Conservation (phyloP, 108 stramenopile genomes). For the Chaetoceros tenuissimus region DNA sequence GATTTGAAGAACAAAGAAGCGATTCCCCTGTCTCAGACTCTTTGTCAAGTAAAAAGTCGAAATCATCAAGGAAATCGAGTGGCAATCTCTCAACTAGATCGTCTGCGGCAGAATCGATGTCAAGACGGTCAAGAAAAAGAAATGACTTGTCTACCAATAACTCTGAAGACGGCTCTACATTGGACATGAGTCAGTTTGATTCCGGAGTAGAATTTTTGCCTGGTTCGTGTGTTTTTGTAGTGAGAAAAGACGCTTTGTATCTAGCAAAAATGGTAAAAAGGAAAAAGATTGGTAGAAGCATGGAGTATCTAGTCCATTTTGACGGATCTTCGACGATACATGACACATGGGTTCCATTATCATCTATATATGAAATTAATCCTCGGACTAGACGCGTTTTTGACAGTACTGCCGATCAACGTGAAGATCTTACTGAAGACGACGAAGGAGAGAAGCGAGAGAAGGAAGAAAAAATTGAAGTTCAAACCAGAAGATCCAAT, state of each 20-base stretch:
- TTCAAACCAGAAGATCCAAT: no score
- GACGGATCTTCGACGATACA: conserved; percentile 27
- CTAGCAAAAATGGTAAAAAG: conserved; percentile 42
- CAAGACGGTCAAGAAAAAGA: neutral
- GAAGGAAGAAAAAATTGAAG: conserved; percentile 8
- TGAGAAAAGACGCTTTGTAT: conserved; percentile 23
- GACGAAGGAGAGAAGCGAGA: conserved; percentile 7
- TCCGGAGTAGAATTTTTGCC: conserved; percentile 35
- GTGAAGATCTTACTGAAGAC: conserved; percentile 8
- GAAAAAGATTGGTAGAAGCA: conserved; percentile 23
- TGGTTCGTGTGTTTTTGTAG: conserved; percentile 33
- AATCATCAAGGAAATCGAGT: neutral
- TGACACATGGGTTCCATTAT: conserved; percentile 37
- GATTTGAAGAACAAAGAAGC: conserved; percentile 28
- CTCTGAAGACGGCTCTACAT: conserved; percentile 6
- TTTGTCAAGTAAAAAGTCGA: conserved; percentile 1
- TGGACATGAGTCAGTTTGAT: conserved; percentile 17
- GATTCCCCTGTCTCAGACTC: conserved; percentile 1
- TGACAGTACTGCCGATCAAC: conserved; percentile 11
- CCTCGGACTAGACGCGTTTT: conserved; percentile 31
- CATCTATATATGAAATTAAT: conserved; percentile 38
- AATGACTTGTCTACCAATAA: neutral
- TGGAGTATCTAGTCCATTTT: conserved; percentile 28
- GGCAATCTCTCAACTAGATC: neutral
- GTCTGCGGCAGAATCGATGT: neutral